Evolutionary conservation across 2,329 filamentous ascomycete species (phyloP).

Genomic region (Trichophyton simii): DNA sequence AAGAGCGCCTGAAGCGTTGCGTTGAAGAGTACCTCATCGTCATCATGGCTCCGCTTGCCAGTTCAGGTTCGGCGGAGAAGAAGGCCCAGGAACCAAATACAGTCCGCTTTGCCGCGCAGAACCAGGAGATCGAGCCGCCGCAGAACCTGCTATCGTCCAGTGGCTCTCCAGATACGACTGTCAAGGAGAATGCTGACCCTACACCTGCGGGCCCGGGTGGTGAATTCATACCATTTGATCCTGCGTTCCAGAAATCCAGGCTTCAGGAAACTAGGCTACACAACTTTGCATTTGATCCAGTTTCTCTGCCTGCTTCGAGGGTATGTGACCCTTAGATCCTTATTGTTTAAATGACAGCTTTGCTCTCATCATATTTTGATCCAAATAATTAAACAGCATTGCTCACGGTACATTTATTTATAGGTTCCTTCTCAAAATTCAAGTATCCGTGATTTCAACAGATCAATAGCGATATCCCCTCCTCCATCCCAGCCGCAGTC

Average conservation of each 20-base stretch:
- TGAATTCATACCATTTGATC: constrained; percentile 58
- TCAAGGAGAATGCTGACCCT: constrained; percentile 3
- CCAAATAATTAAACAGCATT: neutral
- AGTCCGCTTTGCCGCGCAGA: constrained; percentile 60
- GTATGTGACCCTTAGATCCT: constrained; percentile 22
- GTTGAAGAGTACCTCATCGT: neutral
- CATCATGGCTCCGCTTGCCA: constrained; percentile 6
- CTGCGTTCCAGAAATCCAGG: constrained; percentile 58
- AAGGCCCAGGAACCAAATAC: constrained; percentile 24
- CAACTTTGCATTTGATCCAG: constrained; percentile 78
- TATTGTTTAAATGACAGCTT: neutral
- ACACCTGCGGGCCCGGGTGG: constrained; percentile 37
- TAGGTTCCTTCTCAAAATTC: constrained; percentile 42
- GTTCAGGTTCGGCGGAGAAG: neutral
- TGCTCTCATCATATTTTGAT: neutral
- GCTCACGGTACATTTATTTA: constrained; percentile 2
- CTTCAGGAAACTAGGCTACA: constrained; percentile 74
- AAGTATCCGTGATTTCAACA: constrained; percentile 46
- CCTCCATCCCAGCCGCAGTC: constrained; percentile 63
- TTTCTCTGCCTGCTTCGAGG: constrained; percentile 58
- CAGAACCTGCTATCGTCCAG: constrained; percentile 22
- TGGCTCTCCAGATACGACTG: constrained; percentile 13
- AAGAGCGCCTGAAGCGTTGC: neutral
- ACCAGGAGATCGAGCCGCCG: constrained; percentile 54
- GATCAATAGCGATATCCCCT: constrained; percentile 53